Conservation (phyloP, 2,329 filamentous ascomycete species). For the Thielaviopsis euricoi region DNA sequence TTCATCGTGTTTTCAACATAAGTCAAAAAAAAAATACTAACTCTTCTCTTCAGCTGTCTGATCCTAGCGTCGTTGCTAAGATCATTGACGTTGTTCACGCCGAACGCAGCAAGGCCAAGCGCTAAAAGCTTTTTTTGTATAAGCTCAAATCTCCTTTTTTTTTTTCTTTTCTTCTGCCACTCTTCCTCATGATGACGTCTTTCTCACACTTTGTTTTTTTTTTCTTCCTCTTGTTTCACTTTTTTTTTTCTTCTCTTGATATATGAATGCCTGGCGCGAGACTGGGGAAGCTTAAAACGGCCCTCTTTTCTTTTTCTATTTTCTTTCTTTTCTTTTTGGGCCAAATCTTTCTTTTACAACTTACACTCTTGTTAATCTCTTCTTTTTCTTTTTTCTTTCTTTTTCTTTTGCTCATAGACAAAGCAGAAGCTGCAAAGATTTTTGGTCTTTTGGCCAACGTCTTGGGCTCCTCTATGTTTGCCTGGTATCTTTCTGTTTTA, state of each 20-base stretch:
- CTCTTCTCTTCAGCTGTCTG: slow-evolving; percentile 49
- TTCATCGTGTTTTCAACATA: slow-evolving; percentile 5
- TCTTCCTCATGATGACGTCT: slow-evolving; percentile 3
- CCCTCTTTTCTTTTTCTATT: background rate
- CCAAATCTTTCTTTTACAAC: background rate
- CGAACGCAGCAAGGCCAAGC: slow-evolving; percentile 29
- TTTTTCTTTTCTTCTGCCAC: background rate
- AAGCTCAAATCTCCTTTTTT: background rate
- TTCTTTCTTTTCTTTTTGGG: background rate
- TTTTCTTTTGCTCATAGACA: background rate
- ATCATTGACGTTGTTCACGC: slow-evolving; percentile 73
- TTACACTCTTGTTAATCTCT: background rate
- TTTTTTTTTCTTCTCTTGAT: background rate
- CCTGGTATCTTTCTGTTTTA: too few relatives aligned
- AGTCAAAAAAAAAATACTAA: slow-evolving; percentile 2
- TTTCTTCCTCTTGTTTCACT: slow-evolving; percentile 1
- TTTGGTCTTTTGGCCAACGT: background rate
- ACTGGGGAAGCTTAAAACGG: background rate
- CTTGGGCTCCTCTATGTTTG: too few relatives aligned
- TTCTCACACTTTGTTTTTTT: slow-evolving; percentile 3
- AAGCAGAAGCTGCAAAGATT: background rate
- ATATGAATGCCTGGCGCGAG: background rate
- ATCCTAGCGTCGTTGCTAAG: slow-evolving; percentile 74
- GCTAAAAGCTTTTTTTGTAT: background rate
- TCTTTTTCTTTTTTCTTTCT: background rate